Evolutionary conservation across 805 yeast species (phyloP).

Genomic region (Metschnikowia proteae): DNA sequence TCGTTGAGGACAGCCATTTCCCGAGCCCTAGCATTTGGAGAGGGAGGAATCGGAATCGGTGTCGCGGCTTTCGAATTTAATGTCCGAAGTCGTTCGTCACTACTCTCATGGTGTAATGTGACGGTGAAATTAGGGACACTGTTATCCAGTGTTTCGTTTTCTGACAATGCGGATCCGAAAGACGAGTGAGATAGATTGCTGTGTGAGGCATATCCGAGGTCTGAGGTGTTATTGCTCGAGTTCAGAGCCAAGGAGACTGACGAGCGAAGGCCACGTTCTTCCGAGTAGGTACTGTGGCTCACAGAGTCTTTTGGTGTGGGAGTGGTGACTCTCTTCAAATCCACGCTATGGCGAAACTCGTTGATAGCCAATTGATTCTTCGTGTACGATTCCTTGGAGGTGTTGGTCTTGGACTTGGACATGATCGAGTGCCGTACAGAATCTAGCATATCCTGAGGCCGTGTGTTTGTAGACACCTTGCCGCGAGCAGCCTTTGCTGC

Average conservation of each 20-base stretch:
- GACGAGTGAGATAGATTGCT: slow-evolving; percentile 26
- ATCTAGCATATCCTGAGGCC: slow-evolving; percentile 31
- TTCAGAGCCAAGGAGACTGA: neutral
- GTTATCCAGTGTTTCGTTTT: slow-evolving; percentile 3
- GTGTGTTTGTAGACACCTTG: slow-evolving; percentile 9
- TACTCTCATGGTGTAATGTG: neutral
- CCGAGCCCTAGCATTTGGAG: slow-evolving; percentile 28
- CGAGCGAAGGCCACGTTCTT: neutral
- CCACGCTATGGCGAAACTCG: slow-evolving; percentile 36
- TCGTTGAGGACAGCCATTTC: slow-evolving; percentile 23
- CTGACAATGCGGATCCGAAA: slow-evolving; percentile 25
- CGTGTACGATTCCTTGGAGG: slow-evolving; percentile 15
- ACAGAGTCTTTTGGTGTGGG: slow-evolving; percentile 1
- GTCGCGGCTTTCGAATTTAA: slow-evolving; percentile 7
- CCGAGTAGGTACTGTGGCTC: neutral
- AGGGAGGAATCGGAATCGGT: slow-evolving; percentile 28
- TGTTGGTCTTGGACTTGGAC: slow-evolving; percentile 22
- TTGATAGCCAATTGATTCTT: slow-evolving; percentile 24
- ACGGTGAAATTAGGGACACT: slow-evolving; percentile 1
- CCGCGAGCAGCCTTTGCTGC: slow-evolving; percentile 7
- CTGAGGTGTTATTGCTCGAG: neutral
- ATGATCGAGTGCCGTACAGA: slow-evolving; percentile 29
- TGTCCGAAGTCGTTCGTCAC: neutral
- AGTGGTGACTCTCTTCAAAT: slow-evolving; percentile 29
- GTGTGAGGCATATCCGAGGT: neutral